Evolutionary conservation across 371 early-diverging fungal species (phyloP), one percentile per base, ranked within the genome.

Genomic region (Lichtheimia hyalospora): DNA sequence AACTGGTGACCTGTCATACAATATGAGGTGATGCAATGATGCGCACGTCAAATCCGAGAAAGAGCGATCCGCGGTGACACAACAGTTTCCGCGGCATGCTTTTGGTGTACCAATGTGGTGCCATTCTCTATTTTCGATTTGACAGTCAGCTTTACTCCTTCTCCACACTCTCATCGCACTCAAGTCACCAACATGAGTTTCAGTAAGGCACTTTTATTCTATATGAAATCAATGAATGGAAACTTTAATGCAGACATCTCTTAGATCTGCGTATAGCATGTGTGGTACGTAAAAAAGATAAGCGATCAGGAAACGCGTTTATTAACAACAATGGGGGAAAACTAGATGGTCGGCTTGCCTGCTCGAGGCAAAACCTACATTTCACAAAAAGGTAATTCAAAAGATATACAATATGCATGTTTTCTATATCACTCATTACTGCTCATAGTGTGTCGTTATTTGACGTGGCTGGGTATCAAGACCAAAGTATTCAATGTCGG

Each of bases 401-500:
- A 7, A 7, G 27, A 27, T 27, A 27, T 28, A 28, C 1, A 3
- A 28, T 28, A 7, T 3, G 28, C 5, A 7, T 3, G 28, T 7
- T 28, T 5, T 7, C 3, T 34, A 8, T 34, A 34, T 10, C 28
- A 34, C 34, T 34, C 34, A 34, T 10, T 34, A 25, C 2, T 2
- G 2, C 25, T 12, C 12, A 27, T 15, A 67, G 67, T 67, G 21
- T 67, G 67, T 24, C 57, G 67, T 15, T 67, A 67, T 42, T 48
- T 67, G 56, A 86, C 88, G 46, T 99, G 99, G 99, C 79, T 99
- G 27, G 97, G 98, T 40, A 92, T 97, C 41, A 84, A 87, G 54
- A 89, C 95, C 8, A 84, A 91, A 59, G 93, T 95, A 14, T 99
- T 96, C 72, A 96, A 96, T 70, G 95, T 99, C 39, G 98, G 97